Evolutionary conservation across 2,329 filamentous ascomycete species (phyloP), one percentile per base, ranked within the genome.

Genomic region (Ceratocystis ficicola): DNA sequence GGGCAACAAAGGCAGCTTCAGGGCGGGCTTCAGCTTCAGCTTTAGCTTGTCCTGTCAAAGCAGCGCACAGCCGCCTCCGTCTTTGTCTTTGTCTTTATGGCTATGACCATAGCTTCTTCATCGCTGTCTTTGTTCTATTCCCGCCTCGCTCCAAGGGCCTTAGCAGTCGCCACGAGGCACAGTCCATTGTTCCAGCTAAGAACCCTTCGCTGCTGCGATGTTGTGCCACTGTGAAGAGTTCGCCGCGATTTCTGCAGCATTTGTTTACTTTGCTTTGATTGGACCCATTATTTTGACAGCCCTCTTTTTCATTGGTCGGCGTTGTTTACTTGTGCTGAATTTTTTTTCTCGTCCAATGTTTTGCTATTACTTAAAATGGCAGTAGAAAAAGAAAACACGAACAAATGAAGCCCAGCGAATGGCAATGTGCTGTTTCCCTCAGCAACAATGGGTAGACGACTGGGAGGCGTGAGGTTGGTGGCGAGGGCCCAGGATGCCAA

Each of bases 271-370:
- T 15, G 10, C 20, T 57, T 57, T 32, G 15, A 32, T 1, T 22
- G 2, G 46, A 2, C 46, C 46, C 46, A 50, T 22, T 50, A 22
- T 50, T 57, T 57, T 57, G 52, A 57, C 52, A 57, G 17, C 52
- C 52, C 52, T 57, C 52, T 6, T 57, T 57, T 20, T 30, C 20
- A 25, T 55, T 22, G 32, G 32, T 36, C 10, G 8, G 32, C 32
- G 32, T 36, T 36, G 32, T 36, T 36, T 36, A 36, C 12, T 36
- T 36, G 32, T 10, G 32, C 32, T 36, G 7, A 30, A 12, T 5
- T 25, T 57, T 57, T 57, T 22, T 57, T 22, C 50, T 57, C 52
- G 52, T 57, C 52, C 52, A 57, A 57, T 57, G 52, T 57, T 57
- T 57, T 57, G n/a, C 17, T 8, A 20, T 57, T 57, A 6, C 20